Percentiles rank a stretch among this genome's conserved stretches.
Evolutionary conservation across 495 filamentous ascomycete genomes (phyloP).

Genomic region (Neurospora sp.): DNA sequence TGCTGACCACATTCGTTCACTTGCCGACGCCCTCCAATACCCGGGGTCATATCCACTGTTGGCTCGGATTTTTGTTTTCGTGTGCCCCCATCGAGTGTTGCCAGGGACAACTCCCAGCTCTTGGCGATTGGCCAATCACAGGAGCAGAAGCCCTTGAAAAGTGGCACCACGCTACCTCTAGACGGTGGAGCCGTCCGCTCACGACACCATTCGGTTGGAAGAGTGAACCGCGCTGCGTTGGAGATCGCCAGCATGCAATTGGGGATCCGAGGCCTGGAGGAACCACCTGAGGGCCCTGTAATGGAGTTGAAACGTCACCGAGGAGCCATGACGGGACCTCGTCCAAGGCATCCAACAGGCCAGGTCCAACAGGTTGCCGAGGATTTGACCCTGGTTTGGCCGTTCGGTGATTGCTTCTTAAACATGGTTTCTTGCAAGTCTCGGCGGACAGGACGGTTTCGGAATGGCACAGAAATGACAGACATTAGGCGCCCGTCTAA

Average conservation of each 20-base stretch:
- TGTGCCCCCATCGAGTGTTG: constrained; percentile 7
- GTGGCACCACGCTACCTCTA: neutral
- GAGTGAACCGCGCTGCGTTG: neutral
- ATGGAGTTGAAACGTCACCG: neutral
- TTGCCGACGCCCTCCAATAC: neutral
- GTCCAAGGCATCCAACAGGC: neutral
- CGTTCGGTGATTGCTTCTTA: neutral
- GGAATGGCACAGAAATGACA: neutral
- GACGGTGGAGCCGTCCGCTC: neutral
- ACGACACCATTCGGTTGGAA: neutral
- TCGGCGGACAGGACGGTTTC: neutral
- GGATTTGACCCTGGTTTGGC: neutral
- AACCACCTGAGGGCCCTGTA: neutral
- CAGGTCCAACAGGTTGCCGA: neutral
- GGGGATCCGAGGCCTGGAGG: neutral
- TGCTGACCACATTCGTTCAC: neutral
- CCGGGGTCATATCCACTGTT: constrained; percentile 3
- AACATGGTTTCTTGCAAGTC: neutral
- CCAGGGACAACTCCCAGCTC: constrained; percentile 3
- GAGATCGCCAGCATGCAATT: neutral
- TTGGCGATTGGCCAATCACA: neutral
- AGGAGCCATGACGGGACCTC: neutral
- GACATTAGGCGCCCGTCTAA: neutral
- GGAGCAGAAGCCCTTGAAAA: neutral
- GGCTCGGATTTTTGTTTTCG: constrained; percentile 15